Base-by-base conservation (phyloP, 2,329 filamentous ascomycete species). In the Colletotrichum spinosum region DNA sequence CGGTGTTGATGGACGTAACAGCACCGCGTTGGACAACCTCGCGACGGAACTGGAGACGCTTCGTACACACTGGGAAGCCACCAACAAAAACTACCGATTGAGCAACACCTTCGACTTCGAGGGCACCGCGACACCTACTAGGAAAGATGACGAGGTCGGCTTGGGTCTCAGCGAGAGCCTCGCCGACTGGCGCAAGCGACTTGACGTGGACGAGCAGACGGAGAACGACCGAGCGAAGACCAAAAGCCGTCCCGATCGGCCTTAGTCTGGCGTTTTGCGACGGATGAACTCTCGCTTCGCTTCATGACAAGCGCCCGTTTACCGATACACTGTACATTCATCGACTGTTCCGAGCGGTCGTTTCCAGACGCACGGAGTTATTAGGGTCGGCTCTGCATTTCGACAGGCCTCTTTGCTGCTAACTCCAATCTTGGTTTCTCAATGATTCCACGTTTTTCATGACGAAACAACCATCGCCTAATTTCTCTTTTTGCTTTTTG, bases 71-170 rank as follows among this genome's bases (percentile, higher is more conserved):
- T 99, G 96, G 96, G 94, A 98, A 80, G 93, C 91, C 44, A 97
- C 94, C 11, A 97, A 95, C 80, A 96, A 97, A 78, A 97, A 93
- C 73, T 97, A 98, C 77, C 91, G 96, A 33, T 82, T 97, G 49
- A 97, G 93, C 78, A 94, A 91, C 73, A 89, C 92, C 55, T 97
- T 97, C 72, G 94, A 97, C 75, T 94, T 97, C 71, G 94, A 97
- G 61, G 51, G 60, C 17, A 59, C 60, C 41, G 66, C 52, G 6
- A 61, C 60, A 25, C 67, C 70, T 7, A 69, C 66, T 3, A 83
- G 81, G 69, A 81, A 80, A 55, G 78, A 81, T 17, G 82, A 84
- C 44, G 82, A 85, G 8, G 74, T 74, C 38, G 77, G 71, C 9
- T 72, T 82, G 12, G 87, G 83, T 33, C 80, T 93, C 70, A 93